Base-by-base conservation (phyloP, 2,329 filamentous ascomycete species). In the Talaromyces sp. region DNA sequence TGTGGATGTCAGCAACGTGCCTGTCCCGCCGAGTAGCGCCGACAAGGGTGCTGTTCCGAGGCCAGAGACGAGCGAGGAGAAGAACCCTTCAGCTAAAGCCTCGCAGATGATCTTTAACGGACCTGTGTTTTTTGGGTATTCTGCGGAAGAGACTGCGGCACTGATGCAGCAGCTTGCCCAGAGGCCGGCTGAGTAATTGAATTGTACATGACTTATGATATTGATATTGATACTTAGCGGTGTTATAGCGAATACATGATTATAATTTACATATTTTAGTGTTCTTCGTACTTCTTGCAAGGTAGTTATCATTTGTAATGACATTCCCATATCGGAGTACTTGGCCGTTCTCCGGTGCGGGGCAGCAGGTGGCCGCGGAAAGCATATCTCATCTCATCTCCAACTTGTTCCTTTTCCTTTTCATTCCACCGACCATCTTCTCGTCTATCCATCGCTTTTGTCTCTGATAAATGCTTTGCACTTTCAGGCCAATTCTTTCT, bases 51-150 rank as follows among this genome's bases (percentile, higher is more conserved):
- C 11, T n/a, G 11, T 52, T 9, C 49, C 22, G 15, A 17, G 15
- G 27, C 49, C 25, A 17, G 49, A 53, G 27, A 53, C 25, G 27
- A 30, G 27, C 2, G 19, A 30, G 25, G 49, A n/a, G 49, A 30
- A 53, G 2, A 53, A 28, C 3, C 13, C 71, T 68, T 10, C 66
- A 67, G 25, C 61, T 65, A 49, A 53, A 11, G 54, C 70, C 10
- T 85, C 90, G 10, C 88, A 89, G 68, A 89, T 97, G 84, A 81
- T 96, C 0, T 96, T 97, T 71, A 96, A 91, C 9, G 93, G 93
- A 0, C 93, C 93, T 0, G 92, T 97, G 0, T 97, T 97, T 71
- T 91, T 98, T 68, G 93, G 93, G 0, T 97, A 96, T 70, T 87
- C 89, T 10, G 84, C 92, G 64, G 91, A 96, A 63, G 88, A 96